A percentile compares a stretch with the other conserved stretches of the same genome.
Evolutionary conservation across 148 eudicot genomes (phyloP).

Genomic region (Polygonum maritimum): DNA sequence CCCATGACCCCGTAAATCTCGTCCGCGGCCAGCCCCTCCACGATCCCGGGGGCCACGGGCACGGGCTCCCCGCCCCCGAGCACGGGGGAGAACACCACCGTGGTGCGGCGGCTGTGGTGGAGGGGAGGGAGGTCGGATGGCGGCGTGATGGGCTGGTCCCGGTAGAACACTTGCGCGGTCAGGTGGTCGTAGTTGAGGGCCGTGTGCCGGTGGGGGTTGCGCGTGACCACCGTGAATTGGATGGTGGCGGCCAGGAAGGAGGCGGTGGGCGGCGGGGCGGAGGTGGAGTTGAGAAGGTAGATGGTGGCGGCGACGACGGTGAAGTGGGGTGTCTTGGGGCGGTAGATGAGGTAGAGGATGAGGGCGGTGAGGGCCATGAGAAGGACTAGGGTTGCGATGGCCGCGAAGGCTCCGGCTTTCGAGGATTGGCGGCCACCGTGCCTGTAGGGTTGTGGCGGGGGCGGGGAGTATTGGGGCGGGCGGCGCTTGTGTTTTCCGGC

Average conservation of each 20-base stretch:
- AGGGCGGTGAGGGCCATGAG: slow-evolving; percentile 40
- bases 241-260: slow-evolving; percentile 38
- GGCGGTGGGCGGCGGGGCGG: slow-evolving; percentile 2
- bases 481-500: slow-evolving; percentile 2
- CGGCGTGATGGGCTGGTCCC: slow-evolving; percentile 52
- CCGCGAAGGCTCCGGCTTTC: slow-evolving; percentile 11
- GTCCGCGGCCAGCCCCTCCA: slow-evolving; percentile 25
- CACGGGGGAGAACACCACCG: slow-evolving; percentile 27
- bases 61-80: slow-evolving; percentile 27
- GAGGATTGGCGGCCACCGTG: not conserved
- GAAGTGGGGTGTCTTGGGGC: slow-evolving; percentile 60
- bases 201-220: slow-evolving; percentile 55
- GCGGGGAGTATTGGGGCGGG: not conserved
- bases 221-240: slow-evolving; percentile 53
- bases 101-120: slow-evolving; percentile 7
- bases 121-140: slow-evolving; percentile 27
- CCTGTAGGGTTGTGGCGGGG: slow-evolving; percentile 11
- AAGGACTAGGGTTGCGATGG: slow-evolving; percentile 23
- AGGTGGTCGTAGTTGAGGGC: slow-evolving; percentile 54
- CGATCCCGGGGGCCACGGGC: slow-evolving; percentile 24
- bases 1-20: slow-evolving; percentile 46
- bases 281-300: slow-evolving; percentile 42
- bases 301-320: slow-evolving; percentile 33
- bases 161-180: slow-evolving; percentile 43
- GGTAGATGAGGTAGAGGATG: slow-evolving; percentile 58